phyloP scores from a whole-genome alignment of 2,329 filamentous ascomycete genomes.

The Colletotrichum endophyticum region DNA sequence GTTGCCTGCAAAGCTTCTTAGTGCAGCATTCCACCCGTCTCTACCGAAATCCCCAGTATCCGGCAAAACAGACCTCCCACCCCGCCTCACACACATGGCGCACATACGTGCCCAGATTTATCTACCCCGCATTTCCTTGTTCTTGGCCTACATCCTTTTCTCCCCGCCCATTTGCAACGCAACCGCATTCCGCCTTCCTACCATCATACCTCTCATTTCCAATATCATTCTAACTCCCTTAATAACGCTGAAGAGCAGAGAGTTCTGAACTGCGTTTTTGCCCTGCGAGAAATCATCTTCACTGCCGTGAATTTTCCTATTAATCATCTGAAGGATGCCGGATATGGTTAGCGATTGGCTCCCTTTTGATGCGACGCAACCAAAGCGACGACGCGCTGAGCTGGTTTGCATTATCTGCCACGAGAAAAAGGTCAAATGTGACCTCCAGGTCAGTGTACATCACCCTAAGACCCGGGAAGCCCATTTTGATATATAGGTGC shows the following conservation, averaged over 20 bases:
- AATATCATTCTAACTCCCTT: background rate
- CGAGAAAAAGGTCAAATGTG: constrained; percentile 39
- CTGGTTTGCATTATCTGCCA: constrained; percentile 35
- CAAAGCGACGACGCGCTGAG: constrained; percentile 36
- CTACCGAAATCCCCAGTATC: background rate
- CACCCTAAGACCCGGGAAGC: background rate
- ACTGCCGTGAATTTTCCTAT: background rate
- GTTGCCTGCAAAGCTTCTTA: background rate
- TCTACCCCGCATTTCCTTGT: background rate
- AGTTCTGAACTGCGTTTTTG: background rate
- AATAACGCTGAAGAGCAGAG: background rate
- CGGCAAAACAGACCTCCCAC: background rate
- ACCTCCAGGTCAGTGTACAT: constrained; percentile 28
- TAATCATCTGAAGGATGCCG: constrained; percentile 25
- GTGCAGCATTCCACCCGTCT: background rate
- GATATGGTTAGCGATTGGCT: constrained; percentile 36
- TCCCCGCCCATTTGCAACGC: background rate
- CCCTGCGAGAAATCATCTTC: background rate
- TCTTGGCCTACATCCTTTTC: background rate
- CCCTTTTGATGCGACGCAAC: constrained; percentile 32
- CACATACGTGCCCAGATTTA: background rate
- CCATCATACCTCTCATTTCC: background rate
- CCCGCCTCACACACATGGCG: background rate
- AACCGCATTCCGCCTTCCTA: background rate
- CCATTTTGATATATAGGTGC: background rate